Percentiles rank a stretch among this genome's conserved stretches.
Conservation (phyloP, 108 stramenopile species). For the Pelagomonas calceolata region DNA sequence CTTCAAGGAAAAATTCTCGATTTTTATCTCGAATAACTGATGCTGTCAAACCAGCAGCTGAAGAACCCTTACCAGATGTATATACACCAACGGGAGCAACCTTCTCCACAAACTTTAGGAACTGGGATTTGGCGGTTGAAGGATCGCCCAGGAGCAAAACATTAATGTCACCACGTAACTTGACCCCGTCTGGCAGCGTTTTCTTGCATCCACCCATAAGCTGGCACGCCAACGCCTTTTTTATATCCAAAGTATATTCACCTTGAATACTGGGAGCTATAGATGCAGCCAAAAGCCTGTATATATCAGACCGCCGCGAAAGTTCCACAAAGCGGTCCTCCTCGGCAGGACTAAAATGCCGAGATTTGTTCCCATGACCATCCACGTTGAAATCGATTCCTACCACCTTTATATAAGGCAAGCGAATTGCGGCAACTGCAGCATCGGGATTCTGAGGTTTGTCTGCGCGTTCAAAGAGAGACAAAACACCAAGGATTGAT, state of each 20-base stretch:
- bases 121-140: conserved; percentile 87
- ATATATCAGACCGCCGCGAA: conserved; percentile 66
- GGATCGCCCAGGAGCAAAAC: conserved; percentile 94
- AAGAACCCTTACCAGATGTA: conserved; percentile 94
- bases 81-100: conserved; percentile 97
- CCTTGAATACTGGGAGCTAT: conserved; percentile 90
- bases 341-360: conserved; percentile 74
- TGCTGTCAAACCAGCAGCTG: conserved; percentile 94
- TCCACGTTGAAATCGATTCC: too few species aligned
- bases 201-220: conserved; percentile 79
- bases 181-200: conserved; percentile 86
- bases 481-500: conserved; percentile 73
- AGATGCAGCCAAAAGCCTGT: conserved; percentile 64
- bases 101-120: conserved; percentile 31
- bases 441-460: too few species aligned
- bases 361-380: too few species aligned
- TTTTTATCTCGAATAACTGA: conserved; percentile 71
- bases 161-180: conserved; percentile 93
- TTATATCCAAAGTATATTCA: conserved; percentile 93
- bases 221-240: conserved; percentile 83
- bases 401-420: too few species aligned
- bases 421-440: too few species aligned
- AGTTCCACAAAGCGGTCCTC: conserved; percentile 81
- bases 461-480: conserved; percentile 38
- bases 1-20: conserved; percentile 97